Percentiles rank a stretch among this genome's conserved stretches.
Conservation (phyloP, 768 basidiomycete genomes). For the Tricholomella constricta region DNA sequence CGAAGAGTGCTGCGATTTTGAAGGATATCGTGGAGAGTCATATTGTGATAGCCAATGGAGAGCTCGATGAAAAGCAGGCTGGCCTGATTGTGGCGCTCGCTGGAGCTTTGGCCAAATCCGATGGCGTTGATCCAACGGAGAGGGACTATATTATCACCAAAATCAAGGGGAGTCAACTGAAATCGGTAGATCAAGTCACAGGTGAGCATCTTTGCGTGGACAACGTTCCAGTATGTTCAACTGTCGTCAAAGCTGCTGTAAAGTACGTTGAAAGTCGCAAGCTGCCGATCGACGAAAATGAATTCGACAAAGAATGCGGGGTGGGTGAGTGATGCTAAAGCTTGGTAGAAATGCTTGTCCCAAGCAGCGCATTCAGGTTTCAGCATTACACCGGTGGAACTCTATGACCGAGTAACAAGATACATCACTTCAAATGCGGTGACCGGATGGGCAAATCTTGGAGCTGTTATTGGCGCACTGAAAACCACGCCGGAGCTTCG, state of each 20-base stretch:
- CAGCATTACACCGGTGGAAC: constrained; percentile 66
- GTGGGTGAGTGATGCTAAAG: constrained; percentile 64
- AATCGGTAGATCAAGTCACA: constrained; percentile 81
- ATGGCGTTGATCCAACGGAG: constrained; percentile 50
- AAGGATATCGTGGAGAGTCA: constrained; percentile 67
- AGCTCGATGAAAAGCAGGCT: constrained; percentile 78
- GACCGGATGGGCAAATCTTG: constrained; percentile 77
- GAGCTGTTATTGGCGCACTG: constrained; percentile 62
- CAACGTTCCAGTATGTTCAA: neutral
- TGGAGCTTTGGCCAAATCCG: constrained; percentile 57
- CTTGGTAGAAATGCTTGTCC: neutral
- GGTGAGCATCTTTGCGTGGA: constrained; percentile 50
- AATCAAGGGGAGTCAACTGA: constrained; percentile 73
- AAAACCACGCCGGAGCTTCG: constrained; percentile 64
- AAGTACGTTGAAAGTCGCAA: constrained; percentile 70
- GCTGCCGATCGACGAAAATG: constrained; percentile 61
- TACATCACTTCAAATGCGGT: constrained; percentile 59
- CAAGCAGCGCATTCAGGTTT: constrained; percentile 57
- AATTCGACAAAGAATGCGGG: constrained; percentile 81
- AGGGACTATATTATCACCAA: constrained; percentile 63
- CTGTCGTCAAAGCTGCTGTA: constrained; percentile 55
- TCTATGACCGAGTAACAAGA: constrained; percentile 54
- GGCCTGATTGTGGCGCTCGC: constrained; percentile 70
- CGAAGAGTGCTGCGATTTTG: constrained; percentile 73
- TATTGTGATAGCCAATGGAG: constrained; percentile 41